Conservation (phyloP, 441 rosid genomes). For the Erodium trifolium region DNA sequence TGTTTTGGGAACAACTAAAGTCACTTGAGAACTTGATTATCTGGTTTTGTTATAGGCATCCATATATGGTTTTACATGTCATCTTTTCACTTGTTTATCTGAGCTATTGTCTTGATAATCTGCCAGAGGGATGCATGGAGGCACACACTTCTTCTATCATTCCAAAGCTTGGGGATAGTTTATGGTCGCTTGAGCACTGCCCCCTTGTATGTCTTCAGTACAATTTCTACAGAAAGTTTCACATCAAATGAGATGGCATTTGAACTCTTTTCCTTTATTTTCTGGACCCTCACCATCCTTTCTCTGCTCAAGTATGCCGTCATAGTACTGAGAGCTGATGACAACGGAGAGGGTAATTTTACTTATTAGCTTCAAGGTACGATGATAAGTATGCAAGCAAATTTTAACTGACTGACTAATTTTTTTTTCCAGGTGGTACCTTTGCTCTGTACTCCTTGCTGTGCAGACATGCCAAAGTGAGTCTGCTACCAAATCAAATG, state of each 20-base stretch:
- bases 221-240: constrained; percentile 28
- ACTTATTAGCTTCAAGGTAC: neutral
- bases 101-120: constrained; percentile 11
- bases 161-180: constrained; percentile 53
- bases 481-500: constrained; percentile 42
- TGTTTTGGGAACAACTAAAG: too few species aligned
- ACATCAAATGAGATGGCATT: constrained; percentile 31
- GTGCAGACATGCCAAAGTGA: constrained; percentile 53
- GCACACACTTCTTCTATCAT: constrained; percentile 38
- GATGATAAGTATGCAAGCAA: neutral
- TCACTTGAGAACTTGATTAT: neutral
- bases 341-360: constrained; percentile 52
- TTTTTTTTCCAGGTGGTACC: constrained; percentile 43
- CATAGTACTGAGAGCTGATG: constrained; percentile 46
- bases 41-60: neutral
- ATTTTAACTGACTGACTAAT: constrained; percentile 11
- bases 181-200: constrained; percentile 52
- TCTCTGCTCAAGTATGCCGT: constrained; percentile 45
- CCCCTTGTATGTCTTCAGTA: constrained; percentile 50
- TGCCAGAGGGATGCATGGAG: constrained; percentile 51
- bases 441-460: constrained; percentile 57
- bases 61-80: constrained; percentile 3
- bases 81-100: constrained; percentile 1
- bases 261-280: constrained; percentile 48
- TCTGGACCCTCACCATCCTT: constrained; percentile 50